These are phyloP conservation scores for Fusarium sp. DNA, from an alignment of 2,329 filamentous ascomycete genomes.

Conservation along the genomic window DNA sequence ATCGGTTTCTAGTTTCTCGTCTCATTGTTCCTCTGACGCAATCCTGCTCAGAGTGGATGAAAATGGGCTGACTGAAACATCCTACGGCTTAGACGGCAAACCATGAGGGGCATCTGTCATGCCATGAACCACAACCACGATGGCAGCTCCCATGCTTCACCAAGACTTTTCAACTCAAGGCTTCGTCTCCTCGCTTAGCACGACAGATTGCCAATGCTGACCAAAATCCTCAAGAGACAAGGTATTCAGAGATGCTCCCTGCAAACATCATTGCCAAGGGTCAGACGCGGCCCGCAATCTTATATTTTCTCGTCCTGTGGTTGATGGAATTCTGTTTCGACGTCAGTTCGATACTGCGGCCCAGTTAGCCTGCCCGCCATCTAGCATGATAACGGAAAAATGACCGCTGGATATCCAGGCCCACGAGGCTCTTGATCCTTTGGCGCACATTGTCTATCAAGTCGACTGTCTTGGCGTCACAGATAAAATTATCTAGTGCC, in stretches of 20 bases:
- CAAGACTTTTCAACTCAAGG: not conserved
- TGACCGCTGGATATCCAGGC: slow-evolving; percentile 8
- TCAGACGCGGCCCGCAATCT: slow-evolving; percentile 36
- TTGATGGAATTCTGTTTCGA: slow-evolving; percentile 43
- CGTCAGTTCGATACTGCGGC: slow-evolving; percentile 29
- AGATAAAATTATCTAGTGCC: slow-evolving; percentile 38
- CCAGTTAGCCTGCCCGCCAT: slow-evolving; percentile 5
- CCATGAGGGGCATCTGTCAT: slow-evolving; percentile 11
- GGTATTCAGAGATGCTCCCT: slow-evolving; percentile 9
- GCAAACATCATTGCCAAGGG: slow-evolving; percentile 33
- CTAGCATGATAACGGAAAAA: slow-evolving; percentile 27
- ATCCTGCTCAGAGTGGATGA: not conserved
- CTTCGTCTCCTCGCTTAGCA: slow-evolving; percentile 11
- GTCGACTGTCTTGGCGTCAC: slow-evolving; percentile 39
- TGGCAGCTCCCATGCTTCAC: slow-evolving; percentile 4
- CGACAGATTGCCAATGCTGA: slow-evolving; percentile 22
- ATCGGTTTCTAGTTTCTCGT: slow-evolving; percentile 6
- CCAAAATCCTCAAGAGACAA: slow-evolving; percentile 5
- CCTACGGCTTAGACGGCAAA: slow-evolving; percentile 12
- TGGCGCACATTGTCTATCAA: slow-evolving; percentile 3
- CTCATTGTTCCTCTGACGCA: slow-evolving; percentile 29
- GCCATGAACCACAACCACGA: slow-evolving; percentile 15
- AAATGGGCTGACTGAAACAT: slow-evolving; percentile 38
- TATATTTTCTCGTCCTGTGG: slow-evolving; percentile 38
- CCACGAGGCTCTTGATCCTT: slow-evolving; percentile 13